Percentiles rank a stretch among this genome's conserved stretches.
These are phyloP conservation scores for Ophidiomyces ophidiicola DNA, from an alignment of 2,329 filamentous ascomycete species.

Conservation along the genomic window DNA sequence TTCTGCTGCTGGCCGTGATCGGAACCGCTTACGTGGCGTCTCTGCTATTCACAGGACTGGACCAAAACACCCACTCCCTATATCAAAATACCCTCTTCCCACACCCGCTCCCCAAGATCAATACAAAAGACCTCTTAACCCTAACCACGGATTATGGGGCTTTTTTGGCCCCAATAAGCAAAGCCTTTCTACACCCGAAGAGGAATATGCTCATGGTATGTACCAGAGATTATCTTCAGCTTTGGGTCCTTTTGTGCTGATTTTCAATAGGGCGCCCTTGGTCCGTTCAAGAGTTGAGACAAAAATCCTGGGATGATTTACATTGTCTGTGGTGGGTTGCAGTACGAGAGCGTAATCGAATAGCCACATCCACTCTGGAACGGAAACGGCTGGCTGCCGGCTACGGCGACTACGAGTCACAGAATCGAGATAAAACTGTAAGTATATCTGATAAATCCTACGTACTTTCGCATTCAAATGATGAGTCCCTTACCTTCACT, in stretches of 20 bases:
- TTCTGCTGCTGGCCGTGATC: constrained; percentile 45
- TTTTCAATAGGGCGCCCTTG: constrained; percentile 55
- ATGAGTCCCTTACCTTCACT: constrained; percentile 22
- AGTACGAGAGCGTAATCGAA: constrained; percentile 75
- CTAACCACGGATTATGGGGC: constrained; percentile 77
- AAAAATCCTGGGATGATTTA: constrained; percentile 87
- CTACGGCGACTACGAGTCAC: constrained; percentile 59
- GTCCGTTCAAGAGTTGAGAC: constrained; percentile 71
- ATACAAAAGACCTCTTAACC: constrained; percentile 42
- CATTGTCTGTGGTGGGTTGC: constrained; percentile 93
- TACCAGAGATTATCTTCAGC: background rate
- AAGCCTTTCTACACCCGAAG: constrained; percentile 58
- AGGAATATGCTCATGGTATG: constrained; percentile 57
- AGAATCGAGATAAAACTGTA: constrained; percentile 54
- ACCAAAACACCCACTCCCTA: constrained; percentile 58
- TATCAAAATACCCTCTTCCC: constrained; percentile 60
- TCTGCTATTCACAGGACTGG: constrained; percentile 71
- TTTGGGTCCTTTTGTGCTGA: background rate
- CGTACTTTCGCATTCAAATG: constrained; percentile 10
- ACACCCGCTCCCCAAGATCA: constrained; percentile 53
- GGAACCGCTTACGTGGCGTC: constrained; percentile 67
- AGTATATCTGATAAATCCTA: constrained; percentile 20
- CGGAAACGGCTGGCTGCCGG: constrained; percentile 54
- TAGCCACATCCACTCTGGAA: constrained; percentile 65
- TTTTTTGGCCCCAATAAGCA: constrained; percentile 69